Conservation (phyloP, 2,329 filamentous ascomycete genomes). For the Fusarium succisae region DNA sequence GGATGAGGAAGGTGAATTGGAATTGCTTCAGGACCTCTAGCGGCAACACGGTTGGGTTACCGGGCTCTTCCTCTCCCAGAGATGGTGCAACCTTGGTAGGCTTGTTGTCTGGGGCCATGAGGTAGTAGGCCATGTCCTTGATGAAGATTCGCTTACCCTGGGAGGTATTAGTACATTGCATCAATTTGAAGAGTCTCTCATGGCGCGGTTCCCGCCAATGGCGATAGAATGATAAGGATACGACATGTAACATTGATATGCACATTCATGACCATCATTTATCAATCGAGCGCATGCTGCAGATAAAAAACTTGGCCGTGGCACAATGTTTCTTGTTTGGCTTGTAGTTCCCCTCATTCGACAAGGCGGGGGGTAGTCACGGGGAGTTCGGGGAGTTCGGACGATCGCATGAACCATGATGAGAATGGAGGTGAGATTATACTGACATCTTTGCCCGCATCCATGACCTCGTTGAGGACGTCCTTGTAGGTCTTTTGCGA, state of each 20-base stretch:
- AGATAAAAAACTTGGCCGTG: conserved; percentile 1
- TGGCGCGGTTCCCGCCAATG: background rate
- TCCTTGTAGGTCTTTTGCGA: conserved; percentile 76
- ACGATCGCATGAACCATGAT: conserved; percentile 19
- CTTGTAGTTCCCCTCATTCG: conserved; percentile 18
- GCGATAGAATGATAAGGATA: background rate
- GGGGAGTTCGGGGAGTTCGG: conserved; percentile 33
- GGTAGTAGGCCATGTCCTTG: conserved; percentile 96
- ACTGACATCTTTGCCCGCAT: conserved; percentile 77
- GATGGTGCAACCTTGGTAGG: conserved; percentile 79
- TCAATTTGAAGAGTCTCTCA: background rate
- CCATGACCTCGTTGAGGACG: conserved; percentile 79
- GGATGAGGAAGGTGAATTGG: conserved; percentile 96
- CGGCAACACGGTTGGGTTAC: conserved; percentile 89
- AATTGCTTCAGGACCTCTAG: conserved; percentile 77
- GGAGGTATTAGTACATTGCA: conserved; percentile 39
- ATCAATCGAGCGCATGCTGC: background rate
- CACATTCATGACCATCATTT: background rate
- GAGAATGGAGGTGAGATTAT: conserved; percentile 18
- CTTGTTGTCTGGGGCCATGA: conserved; percentile 78
- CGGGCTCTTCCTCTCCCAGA: conserved; percentile 71
- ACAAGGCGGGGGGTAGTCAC: conserved; percentile 16
- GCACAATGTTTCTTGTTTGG: conserved; percentile 4
- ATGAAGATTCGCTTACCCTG: conserved; percentile 94
- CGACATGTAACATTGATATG: background rate